A percentile compares a stretch with the other conserved stretches of the same genome.
These are phyloP conservation scores for Fraxinus velutina DNA, from an alignment of 305 asterid species.

Conservation along the genomic window DNA sequence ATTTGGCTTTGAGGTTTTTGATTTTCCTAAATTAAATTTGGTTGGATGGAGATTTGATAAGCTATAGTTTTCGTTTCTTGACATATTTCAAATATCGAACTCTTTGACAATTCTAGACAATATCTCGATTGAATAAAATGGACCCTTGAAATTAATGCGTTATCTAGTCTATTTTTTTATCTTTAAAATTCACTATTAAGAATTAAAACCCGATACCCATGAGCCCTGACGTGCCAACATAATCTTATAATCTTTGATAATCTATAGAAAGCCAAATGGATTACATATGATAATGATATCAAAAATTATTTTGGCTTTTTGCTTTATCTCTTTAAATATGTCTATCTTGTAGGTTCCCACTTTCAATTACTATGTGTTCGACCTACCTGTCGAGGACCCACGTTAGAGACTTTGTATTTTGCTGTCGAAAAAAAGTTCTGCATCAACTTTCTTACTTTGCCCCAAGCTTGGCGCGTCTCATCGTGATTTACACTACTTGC, in stretches of 20 bases:
- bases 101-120: neutral
- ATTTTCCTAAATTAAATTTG: neutral
- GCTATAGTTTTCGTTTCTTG: neutral
- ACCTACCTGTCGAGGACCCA: neutral
- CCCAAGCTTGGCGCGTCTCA: no score
- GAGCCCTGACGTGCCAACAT: neutral
- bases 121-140: no score
- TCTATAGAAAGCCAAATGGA: conserved; percentile 10
- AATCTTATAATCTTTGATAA: neutral
- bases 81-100: neutral
- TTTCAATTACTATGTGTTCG: neutral
- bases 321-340: conserved; percentile 30
- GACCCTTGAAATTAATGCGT: no score
- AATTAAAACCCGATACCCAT: neutral
- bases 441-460: neutral
- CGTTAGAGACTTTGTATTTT: neutral
- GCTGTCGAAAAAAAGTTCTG: neutral
- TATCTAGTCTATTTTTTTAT: no score
- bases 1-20: neutral
- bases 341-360: neutral
- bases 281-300: conserved; percentile 30
- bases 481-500: neutral
- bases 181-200: neutral
- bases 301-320: conserved; percentile 30
- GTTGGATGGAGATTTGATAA: neutral